Percentiles rank a stretch among this genome's conserved stretches.
phyloP scores from a whole-genome alignment of 306 rosid species.

The Vigna angularis region DNA sequence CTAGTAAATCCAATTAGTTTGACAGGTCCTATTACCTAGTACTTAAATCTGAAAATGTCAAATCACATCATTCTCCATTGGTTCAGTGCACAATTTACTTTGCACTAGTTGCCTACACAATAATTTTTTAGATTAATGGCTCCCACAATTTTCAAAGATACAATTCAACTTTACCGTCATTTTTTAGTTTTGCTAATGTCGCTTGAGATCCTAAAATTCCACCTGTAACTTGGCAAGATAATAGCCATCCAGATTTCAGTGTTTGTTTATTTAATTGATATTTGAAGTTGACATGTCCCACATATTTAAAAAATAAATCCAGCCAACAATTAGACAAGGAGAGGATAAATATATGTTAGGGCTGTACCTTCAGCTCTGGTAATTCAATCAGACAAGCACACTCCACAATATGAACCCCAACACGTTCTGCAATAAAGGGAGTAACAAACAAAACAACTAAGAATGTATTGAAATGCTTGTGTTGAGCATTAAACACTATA shows the following conservation, averaged over 20 bases:
- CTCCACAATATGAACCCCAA: conserved; percentile 81
- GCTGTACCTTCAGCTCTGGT: conserved; percentile 81
- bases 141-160: conserved; percentile 11
- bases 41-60: conserved; percentile 32
- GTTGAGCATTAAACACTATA: conserved; percentile 29
- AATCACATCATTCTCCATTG: background rate
- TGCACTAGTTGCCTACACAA: background rate
- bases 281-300: conserved; percentile 14
- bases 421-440: conserved; percentile 73
- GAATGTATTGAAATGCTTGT: conserved; percentile 25
- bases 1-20: background rate
- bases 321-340: conserved; percentile 29
- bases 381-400: conserved; percentile 95
- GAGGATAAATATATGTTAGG: conserved; percentile 8
- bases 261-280: conserved; percentile 16
- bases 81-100: conserved; percentile 1
- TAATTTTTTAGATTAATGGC: background rate
- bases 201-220: conserved; percentile 24
- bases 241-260: background rate
- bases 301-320: conserved; percentile 24
- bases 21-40: conserved; percentile 6
- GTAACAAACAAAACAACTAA: conserved; percentile 42
- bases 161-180: conserved; percentile 21
- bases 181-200: conserved; percentile 7
- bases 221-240: conserved; percentile 30